Base-by-base conservation (phyloP, 345 rosid genomes). In the Ceriops tagal region DNA sequence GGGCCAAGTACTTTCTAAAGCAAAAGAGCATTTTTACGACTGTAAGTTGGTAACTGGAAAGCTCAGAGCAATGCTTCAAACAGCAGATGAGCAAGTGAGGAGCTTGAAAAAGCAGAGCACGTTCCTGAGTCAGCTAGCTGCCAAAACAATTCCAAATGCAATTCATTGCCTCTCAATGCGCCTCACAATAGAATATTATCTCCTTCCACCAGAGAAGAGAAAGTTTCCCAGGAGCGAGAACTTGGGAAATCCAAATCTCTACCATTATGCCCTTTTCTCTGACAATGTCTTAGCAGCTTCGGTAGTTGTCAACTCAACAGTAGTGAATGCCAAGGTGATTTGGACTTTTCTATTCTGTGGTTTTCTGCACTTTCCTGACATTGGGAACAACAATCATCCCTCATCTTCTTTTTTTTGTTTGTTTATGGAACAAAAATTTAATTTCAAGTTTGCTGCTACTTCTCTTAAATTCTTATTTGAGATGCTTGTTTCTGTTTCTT, bases 241-340 rank as follows among this genome's bases (percentile, higher is more conserved):
- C 78, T 80, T 84, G 76, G 98, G 85, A 75, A 89, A 92, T 71
- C 90, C 93, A 58, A 82, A 82, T 81, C 93, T 96, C 53, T 78
- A 90, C 64, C 99, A 96, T 76, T 96, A 96, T 78, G 98, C 99
- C 37, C 88, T 96, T 75, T 96, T 96, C 82, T 96, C 99, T 18
- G 99, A 96, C 81, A 96, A 96, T 80, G 99, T 96, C 63, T 83
- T 96, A 85, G 99, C 99, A 82, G 97, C 99, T 74, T 96, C 99
- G 59, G 98, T 96, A 62, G 99, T 96, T 75, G 98, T 96, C 72
- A 96, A 96, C 87, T 96, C 99, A 70, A 86, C 99, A 37, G 70
- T 92, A 77, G 74, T 75, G 84, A 96, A 96, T 73, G 96, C 99
- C 52, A 96, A 92, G 98, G 99, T 96, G 73, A 76, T 52, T 31